Base-by-base conservation (phyloP, 2,329 filamentous ascomycete species). In the Claviceps digitariae region DNA sequence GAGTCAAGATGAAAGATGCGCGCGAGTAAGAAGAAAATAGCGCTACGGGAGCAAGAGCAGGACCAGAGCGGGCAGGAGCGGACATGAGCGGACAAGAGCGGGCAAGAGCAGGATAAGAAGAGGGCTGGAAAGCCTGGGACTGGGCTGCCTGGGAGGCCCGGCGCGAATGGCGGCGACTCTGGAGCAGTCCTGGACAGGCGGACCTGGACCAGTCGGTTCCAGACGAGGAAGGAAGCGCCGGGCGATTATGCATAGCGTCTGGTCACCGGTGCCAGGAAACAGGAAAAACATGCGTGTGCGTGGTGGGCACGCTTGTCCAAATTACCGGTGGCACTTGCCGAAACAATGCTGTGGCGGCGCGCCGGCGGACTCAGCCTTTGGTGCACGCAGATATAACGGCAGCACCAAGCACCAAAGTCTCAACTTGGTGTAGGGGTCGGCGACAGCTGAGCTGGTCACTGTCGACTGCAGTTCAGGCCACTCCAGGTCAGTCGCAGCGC, bases 401-500 rank as follows among this genome's bases (percentile, higher is more conserved):
- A 29, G 27, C 27, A 29, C 27, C 27, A 4, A 29, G 27, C n/a
- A n/a, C n/a, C n/a, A n/a, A n/a, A n/a, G n/a, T n/a, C n/a, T n/a
- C n/a, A n/a, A 34, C 31, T 50, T 40, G 25, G 29, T 13, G 34
- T 29, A 31, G 23, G 36, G 31, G 15, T 38, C 6, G 17, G 50
- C 40, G 50, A 40, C 43, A 40, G 49, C 43, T 40, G 50, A 45
- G 41, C 29, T 46, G 50, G 50, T 51, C 50, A 38, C 50, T 51
- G 15, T 36, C 21, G 12, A 20, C 8, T 45, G 31, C 31, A 9
- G 31, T n/a, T n/a, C n/a, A n/a, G n/a, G n/a, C n/a, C n/a, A n/a
- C n/a, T n/a, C 9, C 31, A 9, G 31, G 15, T 38, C 36, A 38
- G 36, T 38, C 8, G 36, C 13, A 3, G 36, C 36, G 34, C 34